Evolutionary conservation across 129 eudicot species (phyloP), one percentile per base, ranked within the genome.

Genomic region (Heracleum sosnowskyi): DNA sequence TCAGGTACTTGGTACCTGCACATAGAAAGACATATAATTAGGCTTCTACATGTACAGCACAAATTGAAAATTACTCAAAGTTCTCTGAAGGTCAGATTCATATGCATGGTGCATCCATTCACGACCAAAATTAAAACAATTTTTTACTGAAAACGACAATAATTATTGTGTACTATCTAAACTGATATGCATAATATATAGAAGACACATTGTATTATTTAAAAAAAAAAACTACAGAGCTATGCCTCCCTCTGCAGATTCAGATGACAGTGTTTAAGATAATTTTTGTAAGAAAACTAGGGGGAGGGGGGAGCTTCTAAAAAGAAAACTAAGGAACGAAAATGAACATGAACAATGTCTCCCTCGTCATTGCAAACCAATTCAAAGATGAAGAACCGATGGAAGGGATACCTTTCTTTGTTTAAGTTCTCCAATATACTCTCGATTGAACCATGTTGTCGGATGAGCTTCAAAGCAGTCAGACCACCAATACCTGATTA

Each of bases 371-470:
- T 46, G 49, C 39, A 6, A 28, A 74, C 29, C 55, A 74, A 41
- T 44, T 44, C 9, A 47, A 17, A 41, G 37, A 60, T 79, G 33
- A 37, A 46, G 41, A 26, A 51, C 31, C 37, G 42, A 29, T n/a
- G 79, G 55, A 41, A 79, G 39, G 36, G 75, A 79, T 79, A 94
- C 98, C 97, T 94, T 69, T 96, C 95, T 86, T 83, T 87, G 87
- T 96, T 96, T 24, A 96, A 82, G 78, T 96, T 92, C 85, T 96
- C 99, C 79, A 96, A 76, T 55, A 96, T 90, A 81, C 70, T 83
- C 86, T 96, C 99, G 46, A 96, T 92, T 79, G 97, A 90, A 26
- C 99, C 97, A 82, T 96, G 96, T 70, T 90, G 97, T 34, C 95
- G 95, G 42, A 96, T 90, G 69, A 92, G 91, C 89, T 96, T 96